A percentile compares a stretch with the other conserved stretches of the same genome.
Evolutionary conservation across 148 eudicot genomes (phyloP).

Genomic region (Salicornia ramosissima): DNA sequence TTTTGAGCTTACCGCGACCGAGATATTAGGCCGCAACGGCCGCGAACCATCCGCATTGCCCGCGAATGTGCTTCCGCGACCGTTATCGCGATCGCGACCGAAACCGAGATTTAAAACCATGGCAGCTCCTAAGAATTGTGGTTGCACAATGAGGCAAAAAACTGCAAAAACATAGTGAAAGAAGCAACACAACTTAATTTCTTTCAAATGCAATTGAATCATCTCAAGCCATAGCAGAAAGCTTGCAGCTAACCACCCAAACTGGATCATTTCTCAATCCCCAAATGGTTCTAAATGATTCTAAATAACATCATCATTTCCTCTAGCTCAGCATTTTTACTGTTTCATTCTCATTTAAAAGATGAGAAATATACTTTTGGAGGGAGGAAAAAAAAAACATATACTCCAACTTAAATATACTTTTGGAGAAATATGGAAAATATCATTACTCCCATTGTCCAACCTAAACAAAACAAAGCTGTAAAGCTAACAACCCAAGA

Average conservation of each 20-base stretch:
- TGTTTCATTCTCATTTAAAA: too few relatives aligned
- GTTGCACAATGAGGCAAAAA: background rate
- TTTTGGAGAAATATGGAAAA: too few relatives aligned
- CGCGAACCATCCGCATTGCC: too few relatives aligned
- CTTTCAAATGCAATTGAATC: background rate
- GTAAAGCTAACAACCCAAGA: background rate
- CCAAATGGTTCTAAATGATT: background rate
- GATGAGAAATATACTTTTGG: background rate
- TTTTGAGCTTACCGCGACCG: too few relatives aligned
- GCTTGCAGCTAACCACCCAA: background rate
- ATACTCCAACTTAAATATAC: background rate
- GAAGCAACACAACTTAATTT: background rate
- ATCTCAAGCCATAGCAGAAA: background rate
- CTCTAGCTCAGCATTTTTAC: background rate
- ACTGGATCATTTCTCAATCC: background rate
- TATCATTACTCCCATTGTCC: background rate
- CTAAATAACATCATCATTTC: background rate
- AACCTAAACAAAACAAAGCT: background rate
- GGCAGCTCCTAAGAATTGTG: background rate
- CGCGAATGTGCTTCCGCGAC: too few relatives aligned
- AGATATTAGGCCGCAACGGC: too few relatives aligned
- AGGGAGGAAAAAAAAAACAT: background rate
- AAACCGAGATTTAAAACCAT: too few relatives aligned
- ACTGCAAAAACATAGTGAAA: background rate
- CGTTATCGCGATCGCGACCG: too few relatives aligned